Percentiles rank a stretch among this genome's conserved stretches.
Conservation (phyloP, 1,139 yeast species). For the Nakaseomyces glabratus region DNA sequence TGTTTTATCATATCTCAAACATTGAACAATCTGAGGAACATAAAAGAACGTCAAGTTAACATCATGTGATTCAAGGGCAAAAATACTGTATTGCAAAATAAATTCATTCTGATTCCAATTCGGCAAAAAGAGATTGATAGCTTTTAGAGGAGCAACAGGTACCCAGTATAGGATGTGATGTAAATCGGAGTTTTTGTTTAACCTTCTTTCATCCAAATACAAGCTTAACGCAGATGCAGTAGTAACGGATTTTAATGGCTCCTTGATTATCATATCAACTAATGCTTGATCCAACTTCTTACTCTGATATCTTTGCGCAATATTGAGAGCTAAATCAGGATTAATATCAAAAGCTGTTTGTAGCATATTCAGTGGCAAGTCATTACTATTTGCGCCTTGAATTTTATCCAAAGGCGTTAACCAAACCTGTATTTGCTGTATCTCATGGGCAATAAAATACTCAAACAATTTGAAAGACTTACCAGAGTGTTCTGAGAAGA, state of each 20-base stretch:
- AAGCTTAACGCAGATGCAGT: slow-evolving; percentile 60
- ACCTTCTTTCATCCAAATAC: slow-evolving; percentile 39
- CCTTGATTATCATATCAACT: slow-evolving; percentile 39
- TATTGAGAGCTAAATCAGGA: slow-evolving; percentile 65
- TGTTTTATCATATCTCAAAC: slow-evolving; percentile 66
- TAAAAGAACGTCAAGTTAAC: slow-evolving; percentile 87
- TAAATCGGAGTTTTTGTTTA: slow-evolving; percentile 16
- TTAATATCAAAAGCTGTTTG: slow-evolving; percentile 54
- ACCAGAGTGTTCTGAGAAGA: slow-evolving; percentile 16
- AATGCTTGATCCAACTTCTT: slow-evolving; percentile 40
- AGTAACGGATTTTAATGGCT: slow-evolving; percentile 55
- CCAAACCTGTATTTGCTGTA: slow-evolving; percentile 69
- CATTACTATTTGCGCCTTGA: slow-evolving; percentile 28
- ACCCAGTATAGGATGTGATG: slow-evolving; percentile 56
- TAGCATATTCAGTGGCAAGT: slow-evolving; percentile 27
- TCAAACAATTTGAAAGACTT: slow-evolving; percentile 20
- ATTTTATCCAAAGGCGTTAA: slow-evolving; percentile 53
- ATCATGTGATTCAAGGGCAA: slow-evolving; percentile 82
- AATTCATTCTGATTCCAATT: slow-evolving; percentile 59
- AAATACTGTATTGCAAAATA: slow-evolving; percentile 78
- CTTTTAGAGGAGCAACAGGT: slow-evolving; percentile 73
- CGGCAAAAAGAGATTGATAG: slow-evolving; percentile 78
- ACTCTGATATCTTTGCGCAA: slow-evolving; percentile 49
- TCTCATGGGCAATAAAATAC: slow-evolving; percentile 68
- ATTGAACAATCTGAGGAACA: slow-evolving; percentile 96